Evolutionary conservation across 1,139 yeast genomes (phyloP), one percentile per base, ranked within the genome.

Genomic region (Kazachstania sp.): DNA sequence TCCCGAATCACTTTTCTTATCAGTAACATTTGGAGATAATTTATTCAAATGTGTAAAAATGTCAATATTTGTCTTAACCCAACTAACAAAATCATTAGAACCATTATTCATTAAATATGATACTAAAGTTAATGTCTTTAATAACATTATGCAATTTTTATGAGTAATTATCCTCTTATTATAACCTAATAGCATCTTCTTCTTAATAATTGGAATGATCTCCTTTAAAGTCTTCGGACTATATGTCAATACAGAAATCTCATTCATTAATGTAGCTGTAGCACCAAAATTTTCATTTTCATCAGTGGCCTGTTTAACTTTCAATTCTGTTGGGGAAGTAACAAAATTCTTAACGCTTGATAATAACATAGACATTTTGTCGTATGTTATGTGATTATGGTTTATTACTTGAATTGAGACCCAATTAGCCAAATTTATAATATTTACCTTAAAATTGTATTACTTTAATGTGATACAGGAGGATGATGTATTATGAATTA

Each of bases 201-300:
- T 62, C 43, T 51, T 54, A n/a, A 63, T 35, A 12, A 63, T 60
- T 32, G 54, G 57, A 11, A 54, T 51, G 16, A 63, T 59, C 43
- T 63, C 67, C 38, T 56, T 56, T 31, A 61, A 43, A 1, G 66
- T 61, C 51, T 58, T 61, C 16, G 59, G 52, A 48, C 60, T 61
- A 41, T 62, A 63, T 1, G 66, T 63, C 32, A 63, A 47, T 1
- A 62, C 60, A n/a, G 64, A 59, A 8, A 63, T 58, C 46, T 63
- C 66, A 50, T 57, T 62, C 66, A 63, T 63, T 35, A 63, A 47
- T 4, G 67, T 54, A 12, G 64, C 65, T 3, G 63, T 61, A 7
- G 64, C 62, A 30, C 65, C 64, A 19, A 51, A 46, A 16, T 41
- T 49, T 11, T 61, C 66, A 46, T 57, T 52, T 26, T 62, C 66